Evolutionary conservation across 2,329 filamentous ascomycete genomes (phyloP).

Genomic region (Calonectria hongkongensis): DNA sequence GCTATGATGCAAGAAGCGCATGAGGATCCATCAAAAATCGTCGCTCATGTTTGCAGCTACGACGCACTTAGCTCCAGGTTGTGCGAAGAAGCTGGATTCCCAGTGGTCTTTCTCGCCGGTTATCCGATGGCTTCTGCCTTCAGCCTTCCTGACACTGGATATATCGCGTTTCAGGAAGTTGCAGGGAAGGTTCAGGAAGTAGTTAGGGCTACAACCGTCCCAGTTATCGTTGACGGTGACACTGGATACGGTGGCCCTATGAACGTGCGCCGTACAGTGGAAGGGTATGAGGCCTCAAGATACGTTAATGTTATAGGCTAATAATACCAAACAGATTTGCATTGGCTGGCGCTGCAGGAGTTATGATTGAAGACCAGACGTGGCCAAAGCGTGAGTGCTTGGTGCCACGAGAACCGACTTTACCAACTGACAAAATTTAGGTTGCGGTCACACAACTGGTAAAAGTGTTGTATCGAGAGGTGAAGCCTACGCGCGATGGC

Average conservation of each 20-base stretch:
- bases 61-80: slow-evolving; percentile 66
- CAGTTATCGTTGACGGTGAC: slow-evolving; percentile 67
- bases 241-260: slow-evolving; percentile 69
- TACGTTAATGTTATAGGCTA: background rate
- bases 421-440: slow-evolving; percentile 28
- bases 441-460: slow-evolving; percentile 64
- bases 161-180: slow-evolving; percentile 69
- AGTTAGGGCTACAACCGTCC: slow-evolving; percentile 60
- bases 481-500: slow-evolving; percentile 67
- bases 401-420: background rate
- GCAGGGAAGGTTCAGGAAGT: slow-evolving; percentile 66
- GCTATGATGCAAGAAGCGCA: slow-evolving; percentile 64
- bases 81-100: slow-evolving; percentile 67
- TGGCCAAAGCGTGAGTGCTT: slow-evolving; percentile 67
- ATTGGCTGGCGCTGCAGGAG: slow-evolving; percentile 61
- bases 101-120: slow-evolving; percentile 65
- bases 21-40: slow-evolving; percentile 63
- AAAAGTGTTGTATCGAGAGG: slow-evolving; percentile 66
- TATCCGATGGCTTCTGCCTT: slow-evolving; percentile 63
- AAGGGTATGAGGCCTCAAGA: slow-evolving; percentile 46
- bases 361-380: slow-evolving; percentile 68
- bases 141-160: slow-evolving; percentile 68
- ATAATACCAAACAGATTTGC: slow-evolving; percentile 58
- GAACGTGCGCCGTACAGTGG: slow-evolving; percentile 67
- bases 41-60: slow-evolving; percentile 65